Conservation (phyloP, 2,329 filamentous ascomycete species). For the Talaromyces sp. region DNA sequence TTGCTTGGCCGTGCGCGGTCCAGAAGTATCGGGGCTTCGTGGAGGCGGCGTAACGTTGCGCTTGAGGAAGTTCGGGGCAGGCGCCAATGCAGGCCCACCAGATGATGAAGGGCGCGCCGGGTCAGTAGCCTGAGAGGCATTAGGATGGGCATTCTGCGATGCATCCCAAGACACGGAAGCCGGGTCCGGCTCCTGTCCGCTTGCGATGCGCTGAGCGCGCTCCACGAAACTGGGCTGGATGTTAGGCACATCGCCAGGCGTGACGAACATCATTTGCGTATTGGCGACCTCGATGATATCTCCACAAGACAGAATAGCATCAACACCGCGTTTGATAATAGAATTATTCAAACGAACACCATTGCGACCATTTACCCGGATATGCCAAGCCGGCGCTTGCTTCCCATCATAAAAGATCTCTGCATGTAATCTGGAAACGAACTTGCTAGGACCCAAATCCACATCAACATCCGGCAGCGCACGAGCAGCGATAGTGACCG, state of each 20-base stretch:
- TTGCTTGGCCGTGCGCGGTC: slow-evolving; percentile 45
- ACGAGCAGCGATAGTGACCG: slow-evolving; percentile 47
- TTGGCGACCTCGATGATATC: slow-evolving; percentile 89
- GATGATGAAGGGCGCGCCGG: slow-evolving; percentile 26
- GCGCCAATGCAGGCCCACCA: slow-evolving; percentile 42
- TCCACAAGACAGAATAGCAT: slow-evolving; percentile 74
- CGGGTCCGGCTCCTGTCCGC: slow-evolving; percentile 39
- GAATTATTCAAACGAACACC: slow-evolving; percentile 81
- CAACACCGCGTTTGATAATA: slow-evolving; percentile 67
- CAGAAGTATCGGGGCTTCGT: slow-evolving; percentile 43
- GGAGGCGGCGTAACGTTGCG: slow-evolving; percentile 47
- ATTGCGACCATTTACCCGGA: slow-evolving; percentile 88
- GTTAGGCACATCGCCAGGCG: slow-evolving; percentile 73
- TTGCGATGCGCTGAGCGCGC: slow-evolving; percentile 58
- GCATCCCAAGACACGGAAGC: slow-evolving; percentile 39
- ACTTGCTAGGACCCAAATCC: slow-evolving; percentile 82
- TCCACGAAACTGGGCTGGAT: slow-evolving; percentile 72
- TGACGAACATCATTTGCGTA: slow-evolving; percentile 97
- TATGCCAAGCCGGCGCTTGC: slow-evolving; percentile 69
- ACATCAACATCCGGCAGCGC: slow-evolving; percentile 69
- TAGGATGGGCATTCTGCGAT: slow-evolving; percentile 43
- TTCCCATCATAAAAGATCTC: slow-evolving; percentile 74
- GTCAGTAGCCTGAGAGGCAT: slow-evolving; percentile 26
- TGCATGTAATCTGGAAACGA: slow-evolving; percentile 76
- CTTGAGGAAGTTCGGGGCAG: slow-evolving; percentile 48